Base-by-base conservation (phyloP, 495 filamentous ascomycete genomes). In the Recurvomyces mirabilis region DNA sequence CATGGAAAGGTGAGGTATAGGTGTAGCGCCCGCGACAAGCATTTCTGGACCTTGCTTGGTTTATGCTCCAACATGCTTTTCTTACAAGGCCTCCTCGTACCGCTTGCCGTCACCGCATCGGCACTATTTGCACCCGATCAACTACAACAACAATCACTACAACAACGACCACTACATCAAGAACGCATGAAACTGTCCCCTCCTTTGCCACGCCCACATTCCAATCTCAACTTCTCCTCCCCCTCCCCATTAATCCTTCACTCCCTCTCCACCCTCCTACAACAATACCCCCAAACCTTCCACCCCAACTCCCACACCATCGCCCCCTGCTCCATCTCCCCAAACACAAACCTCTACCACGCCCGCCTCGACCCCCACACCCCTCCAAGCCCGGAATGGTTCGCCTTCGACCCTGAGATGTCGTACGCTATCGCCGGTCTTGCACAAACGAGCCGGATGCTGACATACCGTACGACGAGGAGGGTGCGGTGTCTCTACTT, bases 321-420 rank as follows among this genome's bases (percentile, higher is more conserved):
- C 14, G 60, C 60, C 1, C 55, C 64, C 3, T 62, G 57, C 35
- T 52, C 54, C 11, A 60, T 70, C 25, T 58, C 64, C 5, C 46
- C 59, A 31, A 55, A 59, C 28, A 69, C 66, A 11, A 58, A 60
- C 22, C 54, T 69, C 9, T 66, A 65, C 53, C 67, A 70, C 42
- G 65, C 64, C 21, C 46, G 63, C 9, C 46, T 41, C 38, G 64
- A 62, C 49, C 45, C 36, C 31, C 53, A 60, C 11, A 19, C 54
- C 0, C 59, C 63, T 14, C 62, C 63, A 2, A 64, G 59, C 25
- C 62, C 62, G 10, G 66, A 68, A 49, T 70, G 65, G 65, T 48
- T 70, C 26, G 65, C 66, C 10, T 65, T 70, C 35, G 67, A 70
- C 53, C 46, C 60, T 24, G 29, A 63, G 39, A 68, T 69, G 66